Evolutionary conservation across 164 flowering plant species (phyloP).

Genomic region (Tinospora cordifolia): DNA sequence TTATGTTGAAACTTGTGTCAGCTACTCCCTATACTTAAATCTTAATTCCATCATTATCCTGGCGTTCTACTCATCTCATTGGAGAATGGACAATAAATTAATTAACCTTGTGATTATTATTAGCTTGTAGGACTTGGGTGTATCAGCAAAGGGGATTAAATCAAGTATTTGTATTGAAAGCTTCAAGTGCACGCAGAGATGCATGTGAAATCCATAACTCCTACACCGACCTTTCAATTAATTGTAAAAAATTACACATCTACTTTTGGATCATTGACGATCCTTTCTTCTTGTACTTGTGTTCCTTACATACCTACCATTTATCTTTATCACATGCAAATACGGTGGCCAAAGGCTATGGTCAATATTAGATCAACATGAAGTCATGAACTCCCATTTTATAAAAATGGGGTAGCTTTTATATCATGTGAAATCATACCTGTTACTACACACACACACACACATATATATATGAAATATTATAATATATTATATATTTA

Average conservation of each 20-base stretch:
- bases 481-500: no score
- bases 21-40: background rate
- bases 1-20: background rate
- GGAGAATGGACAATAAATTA: background rate
- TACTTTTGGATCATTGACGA: no score
- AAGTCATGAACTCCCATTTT: no score
- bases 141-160: conserved; percentile 5
- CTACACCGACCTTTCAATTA: background rate
- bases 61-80: background rate
- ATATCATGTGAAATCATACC: no score
- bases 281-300: background rate
- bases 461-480: no score
- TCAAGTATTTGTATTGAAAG: background rate
- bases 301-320: background rate
- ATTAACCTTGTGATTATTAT: background rate
- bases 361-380: no score
- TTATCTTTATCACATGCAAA: no score
- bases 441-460: no score
- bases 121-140: background rate
- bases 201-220: conserved; percentile 6
- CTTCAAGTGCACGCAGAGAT: conserved; percentile 1
- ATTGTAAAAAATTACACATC: background rate
- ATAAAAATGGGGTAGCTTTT: no score
- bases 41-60: background rate
- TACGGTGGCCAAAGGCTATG: no score